Percentiles rank a stretch among this genome's conserved stretches.
Evolutionary conservation across 2,329 filamentous ascomycete species (phyloP).

Genomic region (Aschersonia sp.): DNA sequence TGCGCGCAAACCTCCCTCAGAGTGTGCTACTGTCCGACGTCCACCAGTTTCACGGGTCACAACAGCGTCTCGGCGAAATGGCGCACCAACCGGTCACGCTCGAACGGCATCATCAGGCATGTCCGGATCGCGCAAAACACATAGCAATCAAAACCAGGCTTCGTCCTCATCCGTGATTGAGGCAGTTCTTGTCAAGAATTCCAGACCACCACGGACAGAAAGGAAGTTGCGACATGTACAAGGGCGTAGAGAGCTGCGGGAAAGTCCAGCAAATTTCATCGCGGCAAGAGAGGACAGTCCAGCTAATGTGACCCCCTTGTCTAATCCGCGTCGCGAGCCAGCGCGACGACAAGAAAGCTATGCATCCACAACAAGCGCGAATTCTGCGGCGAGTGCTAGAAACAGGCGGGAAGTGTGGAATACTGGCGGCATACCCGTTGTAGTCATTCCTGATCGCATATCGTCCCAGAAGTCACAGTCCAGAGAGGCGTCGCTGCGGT

Average conservation of each 20-base stretch:
- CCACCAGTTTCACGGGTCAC: constrained; percentile 22
- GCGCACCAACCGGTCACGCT: constrained; percentile 15
- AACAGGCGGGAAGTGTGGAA: constrained; percentile 45
- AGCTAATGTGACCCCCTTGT: constrained; percentile 13
- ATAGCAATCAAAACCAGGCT: constrained; percentile 22
- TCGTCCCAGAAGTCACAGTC: constrained; percentile 39
- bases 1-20: constrained; percentile 30
- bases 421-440: constrained; percentile 45
- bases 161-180: constrained; percentile 40
- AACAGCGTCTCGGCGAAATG: constrained; percentile 6
- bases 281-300: constrained; percentile 5
- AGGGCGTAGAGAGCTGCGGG: constrained; percentile 37
- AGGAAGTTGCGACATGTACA: constrained; percentile 47
- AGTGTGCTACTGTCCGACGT: constrained; percentile 20
- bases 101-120: constrained; percentile 24
- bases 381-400: constrained; percentile 36
- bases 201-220: constrained; percentile 24
- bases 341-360: constrained; percentile 28
- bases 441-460: constrained; percentile 44
- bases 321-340: constrained; percentile 12
- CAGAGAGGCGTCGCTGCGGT: constrained; percentile 41
- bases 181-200: constrained; percentile 38
- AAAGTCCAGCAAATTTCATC: constrained; percentile 11
- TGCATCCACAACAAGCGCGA: constrained; percentile 31
- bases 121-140: constrained; percentile 29